A percentile compares a stretch with the other conserved stretches of the same genome.
Evolutionary conservation across 176 grass and related monocot species (phyloP).

Genomic region (Themeda triandra): DNA sequence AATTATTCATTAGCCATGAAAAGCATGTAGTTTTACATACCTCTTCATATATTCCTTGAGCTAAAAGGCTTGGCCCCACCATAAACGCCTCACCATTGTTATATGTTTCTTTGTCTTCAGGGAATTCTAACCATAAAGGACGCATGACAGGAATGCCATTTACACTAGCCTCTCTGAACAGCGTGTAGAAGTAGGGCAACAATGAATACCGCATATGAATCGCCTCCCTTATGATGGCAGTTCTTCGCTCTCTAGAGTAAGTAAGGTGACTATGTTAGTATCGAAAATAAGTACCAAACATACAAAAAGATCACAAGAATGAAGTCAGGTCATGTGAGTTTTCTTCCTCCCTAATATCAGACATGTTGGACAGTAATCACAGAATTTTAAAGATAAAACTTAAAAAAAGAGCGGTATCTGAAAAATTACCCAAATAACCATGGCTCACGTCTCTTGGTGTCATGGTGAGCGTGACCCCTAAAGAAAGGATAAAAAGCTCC

Average conservation of each 20-base stretch:
- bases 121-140: constrained; percentile 89
- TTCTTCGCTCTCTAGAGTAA: constrained; percentile 68
- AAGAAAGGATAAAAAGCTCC: constrained; percentile 98
- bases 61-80: constrained; percentile 76
- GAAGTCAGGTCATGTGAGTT: background rate
- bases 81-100: constrained; percentile 92
- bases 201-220: constrained; percentile 81
- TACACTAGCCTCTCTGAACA: constrained; percentile 85
- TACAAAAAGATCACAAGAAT: background rate
- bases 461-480: constrained; percentile 88
- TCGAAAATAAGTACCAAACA: constrained; percentile 9
- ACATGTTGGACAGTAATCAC: background rate
- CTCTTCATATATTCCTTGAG: constrained; percentile 85
- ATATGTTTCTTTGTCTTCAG: constrained; percentile 87
- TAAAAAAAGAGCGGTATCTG: constrained; percentile 1
- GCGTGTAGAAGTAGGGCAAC: constrained; percentile 87
- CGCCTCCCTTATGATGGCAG: constrained; percentile 83
- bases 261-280: constrained; percentile 20
- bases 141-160: constrained; percentile 93
- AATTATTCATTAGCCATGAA: constrained; percentile 16
- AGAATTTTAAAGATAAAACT: constrained; percentile 12
- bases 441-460: constrained; percentile 93
- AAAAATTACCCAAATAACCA: constrained; percentile 91
- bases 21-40: constrained; percentile 36
- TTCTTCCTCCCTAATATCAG: background rate